Base-by-base conservation (phyloP, 1,284 basidiomycete species). In the Puccinia coronata region DNA sequence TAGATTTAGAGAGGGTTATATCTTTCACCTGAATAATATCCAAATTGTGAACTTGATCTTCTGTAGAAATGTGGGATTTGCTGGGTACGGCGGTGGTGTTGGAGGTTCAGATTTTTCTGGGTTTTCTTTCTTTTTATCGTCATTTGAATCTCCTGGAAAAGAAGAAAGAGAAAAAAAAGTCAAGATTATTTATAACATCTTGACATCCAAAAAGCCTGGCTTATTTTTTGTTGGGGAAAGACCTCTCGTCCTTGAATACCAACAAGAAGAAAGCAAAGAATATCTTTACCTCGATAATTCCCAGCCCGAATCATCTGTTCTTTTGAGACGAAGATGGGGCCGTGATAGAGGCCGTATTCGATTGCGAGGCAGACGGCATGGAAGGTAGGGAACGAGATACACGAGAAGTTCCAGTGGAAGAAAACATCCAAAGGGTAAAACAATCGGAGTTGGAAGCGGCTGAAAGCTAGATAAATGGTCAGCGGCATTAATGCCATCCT, bases 351-450 rank as follows among this genome's bases (percentile, higher is more conserved):
- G 53, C 72, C 80, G 28, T 67, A 81, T 59, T 81, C 47, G 31
- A 81, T 65, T 1, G 80, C 71, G 18, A 75, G 63, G 51, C 80
- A 81, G 49, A 75, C 43, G 2, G 72, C 18, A 75, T 81, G 80
- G 53, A 81, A 81, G 3, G 80, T 81, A 36, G 80, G 25, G 34
- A 81, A 75, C 43, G 80, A 74, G 51, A 75, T 34, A 31, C 43
- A 41, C 14, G 72, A 25, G 53, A 75, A 81, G 28, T 81, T 81
- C 36, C 63, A 55, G 28, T 81, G 80, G 61, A 81, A 69, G 72
- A 81, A 75, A 14, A 67, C 72, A 41, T 81, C 63, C 23, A 81
- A 25, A 8, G 80, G 80, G n/a, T 81, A 65, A 41, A 81, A 75
- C 9, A 74, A 39, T 16, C 80, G 49, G 4, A 73, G 34, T 4